Percentiles rank a stretch among this genome's conserved stretches.
phyloP scores from a whole-genome alignment of 495 filamentous ascomycete species.

The Trichoderma gamsii region DNA sequence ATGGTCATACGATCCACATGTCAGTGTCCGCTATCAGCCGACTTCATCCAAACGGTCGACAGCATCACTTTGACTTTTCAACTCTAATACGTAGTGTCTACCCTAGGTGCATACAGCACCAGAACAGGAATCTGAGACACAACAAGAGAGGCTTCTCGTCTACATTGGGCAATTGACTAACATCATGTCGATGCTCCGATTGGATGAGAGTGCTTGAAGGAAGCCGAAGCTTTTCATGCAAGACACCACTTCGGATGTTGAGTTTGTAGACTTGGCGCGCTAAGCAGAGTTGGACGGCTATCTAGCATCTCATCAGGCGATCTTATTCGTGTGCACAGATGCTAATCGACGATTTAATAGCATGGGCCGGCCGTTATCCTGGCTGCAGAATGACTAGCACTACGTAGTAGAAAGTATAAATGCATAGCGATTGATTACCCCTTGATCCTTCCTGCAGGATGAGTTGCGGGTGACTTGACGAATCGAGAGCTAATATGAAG shows the following conservation, averaged over 20 bases:
- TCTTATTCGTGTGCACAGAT: constrained; percentile 1
- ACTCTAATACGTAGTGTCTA: background rate
- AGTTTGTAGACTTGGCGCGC: background rate
- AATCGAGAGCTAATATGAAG: background rate
- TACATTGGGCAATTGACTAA: background rate
- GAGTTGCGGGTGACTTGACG: too few species aligned
- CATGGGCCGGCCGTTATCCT: background rate
- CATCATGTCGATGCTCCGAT: background rate
- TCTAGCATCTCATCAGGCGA: constrained; percentile 1
- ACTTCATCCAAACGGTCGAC: too few species aligned
- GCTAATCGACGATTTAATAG: background rate
- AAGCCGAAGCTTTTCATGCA: background rate
- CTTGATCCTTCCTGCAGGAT: too few species aligned
- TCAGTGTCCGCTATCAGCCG: background rate
- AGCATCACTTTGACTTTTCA: too few species aligned
- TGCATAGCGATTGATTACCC: too few species aligned
- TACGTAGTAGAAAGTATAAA: background rate
- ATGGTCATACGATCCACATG: background rate
- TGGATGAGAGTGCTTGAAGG: background rate
- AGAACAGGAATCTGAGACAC: background rate
- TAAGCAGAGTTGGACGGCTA: background rate
- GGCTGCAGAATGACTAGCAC: background rate
- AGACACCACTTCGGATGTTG: background rate
- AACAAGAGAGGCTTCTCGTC: background rate
- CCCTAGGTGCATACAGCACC: background rate